These are phyloP conservation scores for Boletus semigastroideus DNA, from an alignment of 1,284 basidiomycete genomes.

Conservation along the genomic window DNA sequence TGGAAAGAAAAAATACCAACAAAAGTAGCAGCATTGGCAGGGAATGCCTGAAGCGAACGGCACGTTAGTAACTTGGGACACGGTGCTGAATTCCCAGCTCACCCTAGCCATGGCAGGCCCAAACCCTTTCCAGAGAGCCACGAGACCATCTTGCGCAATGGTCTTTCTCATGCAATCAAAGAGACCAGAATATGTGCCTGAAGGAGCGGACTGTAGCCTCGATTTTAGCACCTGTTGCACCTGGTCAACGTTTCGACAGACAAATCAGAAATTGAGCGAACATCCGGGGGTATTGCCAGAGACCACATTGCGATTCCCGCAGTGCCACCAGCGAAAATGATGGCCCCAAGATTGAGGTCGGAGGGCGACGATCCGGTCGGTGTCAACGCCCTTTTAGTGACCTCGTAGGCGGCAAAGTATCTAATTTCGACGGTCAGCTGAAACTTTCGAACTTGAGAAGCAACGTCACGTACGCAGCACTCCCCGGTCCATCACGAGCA, in stretches of 20 bases:
- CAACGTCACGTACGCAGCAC: conserved; percentile 73
- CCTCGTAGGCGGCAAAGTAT: conserved; percentile 97
- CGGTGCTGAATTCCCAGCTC: conserved; percentile 31
- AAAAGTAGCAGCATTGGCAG: conserved; percentile 95
- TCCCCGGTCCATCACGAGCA: conserved; percentile 93
- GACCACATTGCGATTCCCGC: conserved; percentile 99
- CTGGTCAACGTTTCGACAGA: conserved; percentile 13
- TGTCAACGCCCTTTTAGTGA: conserved; percentile 84
- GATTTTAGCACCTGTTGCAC: conserved; percentile 86
- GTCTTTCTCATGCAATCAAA: conserved; percentile 93
- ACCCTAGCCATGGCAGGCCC: conserved; percentile 95
- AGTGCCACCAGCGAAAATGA: conserved; percentile 91
- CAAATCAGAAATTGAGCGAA: conserved; percentile 39
- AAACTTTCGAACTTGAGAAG: neutral
- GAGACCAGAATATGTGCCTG: conserved; percentile 93
- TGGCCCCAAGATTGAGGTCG: conserved; percentile 84
- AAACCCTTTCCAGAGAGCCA: conserved; percentile 95
- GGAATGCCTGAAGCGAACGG: conserved; percentile 66
- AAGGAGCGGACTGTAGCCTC: conserved; percentile 93
- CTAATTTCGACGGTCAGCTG: conserved; percentile 40
- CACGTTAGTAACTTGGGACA: conserved; percentile 8
- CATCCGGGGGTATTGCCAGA: conserved; percentile 93
- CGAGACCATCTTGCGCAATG: conserved; percentile 87
- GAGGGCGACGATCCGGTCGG: conserved; percentile 74
- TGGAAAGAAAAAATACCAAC: conserved; percentile 51